A percentile compares a stretch with the other conserved stretches of the same genome.
These are phyloP conservation scores for Colletotrichum phormii DNA, from an alignment of 2,329 filamentous ascomycete species.

Conservation along the genomic window DNA sequence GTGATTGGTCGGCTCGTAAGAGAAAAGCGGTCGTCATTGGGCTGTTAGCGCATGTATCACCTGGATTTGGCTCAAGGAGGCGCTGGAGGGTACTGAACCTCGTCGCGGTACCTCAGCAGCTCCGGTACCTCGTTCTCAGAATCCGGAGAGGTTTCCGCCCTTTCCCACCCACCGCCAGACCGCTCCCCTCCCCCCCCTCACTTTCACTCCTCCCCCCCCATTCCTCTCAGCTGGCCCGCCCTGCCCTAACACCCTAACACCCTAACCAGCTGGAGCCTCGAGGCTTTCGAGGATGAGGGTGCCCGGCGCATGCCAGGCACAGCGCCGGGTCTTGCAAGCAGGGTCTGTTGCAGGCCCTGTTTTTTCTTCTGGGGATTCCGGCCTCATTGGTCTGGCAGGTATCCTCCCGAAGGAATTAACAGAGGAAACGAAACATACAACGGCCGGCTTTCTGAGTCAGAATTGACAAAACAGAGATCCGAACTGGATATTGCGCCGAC, in stretches of 20 bases:
- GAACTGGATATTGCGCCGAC: conserved; percentile 30
- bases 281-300: conserved; percentile 2
- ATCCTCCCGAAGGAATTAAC: conserved; percentile 6
- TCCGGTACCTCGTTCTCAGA: neutral
- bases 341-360: conserved; percentile 18
- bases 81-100: neutral
- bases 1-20: neutral
- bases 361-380: conserved; percentile 8
- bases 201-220: conserved; percentile 7
- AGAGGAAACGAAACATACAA: conserved; percentile 29
- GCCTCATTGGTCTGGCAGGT: neutral
- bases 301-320: conserved; percentile 4
- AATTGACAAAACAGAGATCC: conserved; percentile 26
- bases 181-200: conserved; percentile 8
- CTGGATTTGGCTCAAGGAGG: neutral
- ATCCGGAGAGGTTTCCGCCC: neutral
- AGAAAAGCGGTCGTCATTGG: conserved; percentile 8
- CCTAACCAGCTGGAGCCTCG: neutral
- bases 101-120: neutral
- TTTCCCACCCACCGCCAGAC: conserved; percentile 5
- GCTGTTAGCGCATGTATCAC: conserved; percentile 1
- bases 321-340: conserved; percentile 1
- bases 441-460: conserved; percentile 32
- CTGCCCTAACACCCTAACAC: neutral
- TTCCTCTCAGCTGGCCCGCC: neutral